phyloP scores from a whole-genome alignment of 129 eudicot species.

The Daucus carota region DNA sequence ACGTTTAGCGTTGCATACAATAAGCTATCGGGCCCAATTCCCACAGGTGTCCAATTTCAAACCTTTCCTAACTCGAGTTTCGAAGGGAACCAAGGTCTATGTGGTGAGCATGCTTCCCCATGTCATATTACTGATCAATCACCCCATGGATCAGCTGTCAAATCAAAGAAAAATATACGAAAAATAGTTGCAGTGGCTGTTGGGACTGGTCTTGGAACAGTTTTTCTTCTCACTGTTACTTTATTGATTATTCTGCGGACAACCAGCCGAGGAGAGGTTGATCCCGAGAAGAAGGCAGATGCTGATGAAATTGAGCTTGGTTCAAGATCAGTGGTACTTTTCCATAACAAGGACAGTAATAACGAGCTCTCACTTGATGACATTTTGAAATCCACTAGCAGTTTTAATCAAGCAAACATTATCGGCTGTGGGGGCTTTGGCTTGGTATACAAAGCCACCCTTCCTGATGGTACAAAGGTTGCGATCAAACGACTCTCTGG shows the following conservation, averaged over 20 bases:
- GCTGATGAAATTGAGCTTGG: not conserved
- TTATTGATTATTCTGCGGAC: slow-evolving; percentile 29
- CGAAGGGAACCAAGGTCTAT: slow-evolving; percentile 53
- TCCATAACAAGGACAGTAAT: not conserved
- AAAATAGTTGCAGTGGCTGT: slow-evolving; percentile 29
- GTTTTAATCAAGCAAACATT: slow-evolving; percentile 24
- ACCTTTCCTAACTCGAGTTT: slow-evolving; percentile 52
- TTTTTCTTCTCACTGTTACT: slow-evolving; percentile 28
- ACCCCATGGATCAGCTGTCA: slow-evolving; percentile 9
- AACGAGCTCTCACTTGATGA: slow-evolving; percentile 14
- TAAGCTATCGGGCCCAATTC: slow-evolving; percentile 35
- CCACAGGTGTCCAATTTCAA: slow-evolving; percentile 35
- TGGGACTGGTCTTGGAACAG: slow-evolving; percentile 40
- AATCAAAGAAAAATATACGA: slow-evolving; percentile 18
- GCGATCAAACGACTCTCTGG: slow-evolving; percentile 29
- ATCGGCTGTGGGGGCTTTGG: slow-evolving; percentile 33
- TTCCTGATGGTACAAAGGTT: slow-evolving; percentile 22
- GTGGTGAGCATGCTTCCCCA: slow-evolving; percentile 27
- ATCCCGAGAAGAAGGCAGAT: slow-evolving; percentile 3
- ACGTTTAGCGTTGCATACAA: slow-evolving; percentile 52
- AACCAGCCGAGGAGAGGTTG: slow-evolving; percentile 10
- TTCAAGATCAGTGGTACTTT: slow-evolving; percentile 9
- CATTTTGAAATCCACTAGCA: slow-evolving; percentile 21
- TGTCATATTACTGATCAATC: not conserved
- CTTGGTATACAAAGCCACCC: slow-evolving; percentile 24